Percentiles rank a stretch among this genome's conserved stretches.
phyloP scores from a whole-genome alignment of 805 yeast species.

The Ogataea thermomethanolica region DNA sequence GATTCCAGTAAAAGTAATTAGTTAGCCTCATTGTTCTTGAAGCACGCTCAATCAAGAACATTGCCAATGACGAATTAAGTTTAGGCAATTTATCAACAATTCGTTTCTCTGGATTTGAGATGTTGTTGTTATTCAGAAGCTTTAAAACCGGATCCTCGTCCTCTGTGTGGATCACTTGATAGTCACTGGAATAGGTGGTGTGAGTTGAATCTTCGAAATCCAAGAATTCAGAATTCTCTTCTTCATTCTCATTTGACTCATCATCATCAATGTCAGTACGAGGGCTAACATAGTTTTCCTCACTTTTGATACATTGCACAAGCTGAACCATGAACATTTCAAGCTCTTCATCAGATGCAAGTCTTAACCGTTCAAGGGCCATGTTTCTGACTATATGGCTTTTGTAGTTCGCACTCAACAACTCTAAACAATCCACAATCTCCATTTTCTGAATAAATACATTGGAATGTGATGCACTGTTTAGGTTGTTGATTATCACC shows the following conservation, averaged over 20 bases:
- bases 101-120: constrained; percentile 16
- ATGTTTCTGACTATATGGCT: constrained; percentile 73
- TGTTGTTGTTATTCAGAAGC: constrained; percentile 24
- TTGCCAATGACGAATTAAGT: constrained; percentile 58
- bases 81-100: constrained; percentile 21
- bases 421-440: constrained; percentile 53
- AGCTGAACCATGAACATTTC: constrained; percentile 81
- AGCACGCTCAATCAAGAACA: constrained; percentile 72
- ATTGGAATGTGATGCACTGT: constrained; percentile 20
- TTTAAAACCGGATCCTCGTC: constrained; percentile 26
- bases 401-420: constrained; percentile 73
- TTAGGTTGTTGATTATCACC: constrained; percentile 32
- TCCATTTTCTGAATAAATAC: constrained; percentile 33
- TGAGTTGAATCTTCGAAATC: constrained; percentile 25
- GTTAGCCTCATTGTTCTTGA: constrained; percentile 64
- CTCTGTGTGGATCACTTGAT: constrained; percentile 29
- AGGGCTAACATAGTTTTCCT: constrained; percentile 34
- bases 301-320: constrained; percentile 89
- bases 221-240: constrained; percentile 19
- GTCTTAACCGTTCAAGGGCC: constrained; percentile 79
- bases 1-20: constrained; percentile 86
- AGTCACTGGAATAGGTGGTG: constrained; percentile 33
- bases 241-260: constrained; percentile 3
- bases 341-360: constrained; percentile 77
- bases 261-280: constrained; percentile 24